Conservation (phyloP, 148 eudicot species). For the Amaranthus cruentus region DNA sequence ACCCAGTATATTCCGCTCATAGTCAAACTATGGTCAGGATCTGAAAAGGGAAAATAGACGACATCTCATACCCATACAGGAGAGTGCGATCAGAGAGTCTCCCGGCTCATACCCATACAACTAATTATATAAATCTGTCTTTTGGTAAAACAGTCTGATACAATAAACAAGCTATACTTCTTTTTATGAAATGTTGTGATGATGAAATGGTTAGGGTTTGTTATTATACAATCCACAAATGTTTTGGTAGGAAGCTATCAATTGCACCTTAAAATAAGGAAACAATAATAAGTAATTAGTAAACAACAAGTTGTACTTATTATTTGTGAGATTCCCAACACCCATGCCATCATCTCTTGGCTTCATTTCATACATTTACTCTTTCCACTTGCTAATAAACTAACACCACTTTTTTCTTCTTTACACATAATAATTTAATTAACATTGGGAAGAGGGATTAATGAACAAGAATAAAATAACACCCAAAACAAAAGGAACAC, state of each 20-base stretch:
- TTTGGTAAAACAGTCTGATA: too few relatives aligned
- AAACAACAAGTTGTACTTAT: conserved; percentile 7
- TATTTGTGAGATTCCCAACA: conserved; percentile 6
- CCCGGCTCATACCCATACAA: too few relatives aligned
- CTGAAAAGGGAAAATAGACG: too few relatives aligned
- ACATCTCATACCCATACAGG: too few relatives aligned
- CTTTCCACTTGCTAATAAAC: conserved; percentile 14
- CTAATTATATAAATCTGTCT: too few relatives aligned
- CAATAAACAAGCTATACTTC: too few relatives aligned
- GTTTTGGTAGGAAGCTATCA: conserved; percentile 6
- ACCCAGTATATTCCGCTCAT: too few relatives aligned
- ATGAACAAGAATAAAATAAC: conserved; percentile 4
- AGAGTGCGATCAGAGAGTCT: too few relatives aligned
- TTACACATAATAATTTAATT: conserved; percentile 17
- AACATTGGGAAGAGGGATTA: not conserved
- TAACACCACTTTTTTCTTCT: conserved; percentile 23
- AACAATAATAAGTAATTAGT: not conserved
- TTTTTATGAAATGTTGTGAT: too few relatives aligned
- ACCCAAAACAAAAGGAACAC: not conserved
- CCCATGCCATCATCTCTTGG: conserved; percentile 30
- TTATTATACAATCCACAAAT: not conserved
- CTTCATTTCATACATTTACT: conserved; percentile 15
- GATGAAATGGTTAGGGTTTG: conserved; percentile 6
- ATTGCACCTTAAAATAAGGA: conserved; percentile 32
- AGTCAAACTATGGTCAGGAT: too few relatives aligned